Conservation (phyloP, 441 rosid genomes). For the Adansonia gregorii region DNA sequence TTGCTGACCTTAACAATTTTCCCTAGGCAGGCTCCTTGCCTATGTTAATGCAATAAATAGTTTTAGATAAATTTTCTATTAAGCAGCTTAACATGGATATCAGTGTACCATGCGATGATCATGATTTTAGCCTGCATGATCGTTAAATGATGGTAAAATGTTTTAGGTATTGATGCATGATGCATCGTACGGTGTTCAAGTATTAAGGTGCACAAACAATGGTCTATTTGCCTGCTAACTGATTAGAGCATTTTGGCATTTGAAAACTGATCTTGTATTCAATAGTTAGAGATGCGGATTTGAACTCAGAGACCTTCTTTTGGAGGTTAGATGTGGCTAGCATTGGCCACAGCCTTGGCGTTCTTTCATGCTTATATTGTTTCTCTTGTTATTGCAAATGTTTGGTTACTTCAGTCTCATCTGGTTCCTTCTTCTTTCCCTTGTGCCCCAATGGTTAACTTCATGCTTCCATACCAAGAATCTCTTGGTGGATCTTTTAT, state of each 20-base stretch:
- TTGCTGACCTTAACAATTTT: background rate
- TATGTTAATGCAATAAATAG: background rate
- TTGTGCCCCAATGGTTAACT: background rate
- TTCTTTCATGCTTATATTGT: background rate
- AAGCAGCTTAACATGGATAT: background rate
- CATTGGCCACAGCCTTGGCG: background rate
- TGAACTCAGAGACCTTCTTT: background rate
- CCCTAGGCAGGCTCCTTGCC: background rate
- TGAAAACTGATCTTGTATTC: background rate
- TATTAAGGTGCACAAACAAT: background rate
- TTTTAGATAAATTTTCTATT: background rate
- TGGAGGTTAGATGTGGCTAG: background rate
- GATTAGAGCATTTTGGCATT: background rate
- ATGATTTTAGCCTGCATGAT: background rate
- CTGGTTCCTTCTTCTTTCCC: background rate
- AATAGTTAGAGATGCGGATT: background rate
- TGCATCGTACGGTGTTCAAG: background rate
- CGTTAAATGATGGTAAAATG: background rate
- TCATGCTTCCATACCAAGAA: constrained; percentile 3
- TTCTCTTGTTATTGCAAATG: background rate
- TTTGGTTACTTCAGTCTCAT: background rate
- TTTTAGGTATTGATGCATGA: background rate
- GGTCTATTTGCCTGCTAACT: background rate
- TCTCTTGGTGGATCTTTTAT: background rate
- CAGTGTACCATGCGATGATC: background rate